Evolutionary conservation across 768 basidiomycete species (phyloP).

Genomic region (Ramaria rubella): DNA sequence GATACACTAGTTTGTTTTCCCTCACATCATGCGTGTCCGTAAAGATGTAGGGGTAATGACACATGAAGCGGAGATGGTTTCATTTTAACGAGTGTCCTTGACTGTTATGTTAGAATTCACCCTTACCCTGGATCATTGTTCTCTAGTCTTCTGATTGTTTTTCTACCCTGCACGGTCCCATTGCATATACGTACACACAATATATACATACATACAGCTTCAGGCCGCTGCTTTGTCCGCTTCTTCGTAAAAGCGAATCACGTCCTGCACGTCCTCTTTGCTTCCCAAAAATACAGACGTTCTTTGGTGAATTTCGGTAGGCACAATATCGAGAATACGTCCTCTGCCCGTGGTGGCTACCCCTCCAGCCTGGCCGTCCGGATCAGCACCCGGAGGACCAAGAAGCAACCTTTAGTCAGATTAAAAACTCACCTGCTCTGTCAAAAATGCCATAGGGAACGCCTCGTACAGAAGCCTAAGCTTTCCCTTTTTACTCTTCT

Average conservation of each 20-base stretch:
- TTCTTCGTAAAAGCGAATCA: constrained; percentile 75
- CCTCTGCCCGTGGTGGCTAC: constrained; percentile 93
- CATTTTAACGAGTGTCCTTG: constrained; percentile 1
- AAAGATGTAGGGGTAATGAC: constrained; percentile 82
- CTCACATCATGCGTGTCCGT: constrained; percentile 69
- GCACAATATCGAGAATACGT: constrained; percentile 86
- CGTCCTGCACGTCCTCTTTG: constrained; percentile 86
- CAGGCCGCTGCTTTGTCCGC: constrained; percentile 14
- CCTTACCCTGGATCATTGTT: not conserved
- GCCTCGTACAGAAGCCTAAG: constrained; percentile 93
- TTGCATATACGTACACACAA: not conserved
- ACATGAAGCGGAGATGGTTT: constrained; percentile 69
- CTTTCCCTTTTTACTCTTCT: constrained; percentile 95
- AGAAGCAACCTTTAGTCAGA: no score
- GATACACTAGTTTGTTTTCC: constrained; percentile 66
- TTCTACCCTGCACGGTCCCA: not conserved
- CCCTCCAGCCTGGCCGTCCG: constrained; percentile 74
- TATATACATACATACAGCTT: constrained; percentile 6
- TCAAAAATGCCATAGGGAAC: constrained; percentile 95
- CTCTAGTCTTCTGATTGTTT: not conserved
- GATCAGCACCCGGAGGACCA: constrained; percentile 14
- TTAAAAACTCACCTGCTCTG: constrained; percentile 68
- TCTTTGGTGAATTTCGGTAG: constrained; percentile 84
- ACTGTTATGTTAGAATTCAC: not conserved
- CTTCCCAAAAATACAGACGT: constrained; percentile 91